Evolutionary conservation across 768 basidiomycete species (phyloP).

Genomic region (Podaxis rugospora): DNA sequence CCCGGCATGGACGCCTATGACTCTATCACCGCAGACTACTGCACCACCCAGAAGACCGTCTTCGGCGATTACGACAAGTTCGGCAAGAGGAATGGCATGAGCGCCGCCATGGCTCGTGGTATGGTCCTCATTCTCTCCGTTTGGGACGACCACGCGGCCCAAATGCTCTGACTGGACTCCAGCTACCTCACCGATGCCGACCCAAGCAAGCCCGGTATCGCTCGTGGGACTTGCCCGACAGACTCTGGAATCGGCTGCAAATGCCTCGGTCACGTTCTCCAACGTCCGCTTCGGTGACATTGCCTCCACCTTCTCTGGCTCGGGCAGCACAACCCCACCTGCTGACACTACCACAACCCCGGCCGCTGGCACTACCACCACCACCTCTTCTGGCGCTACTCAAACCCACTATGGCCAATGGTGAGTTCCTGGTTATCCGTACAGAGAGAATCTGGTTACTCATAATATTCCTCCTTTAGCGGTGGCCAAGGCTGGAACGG

Average conservation of each 20-base stretch:
- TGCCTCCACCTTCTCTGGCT: conserved; percentile 9
- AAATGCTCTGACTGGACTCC: conserved; percentile 6
- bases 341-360: not conserved
- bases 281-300: conserved; percentile 37
- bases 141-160: conserved; percentile 16
- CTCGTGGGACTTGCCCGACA: conserved; percentile 36
- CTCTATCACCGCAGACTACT: conserved; percentile 17
- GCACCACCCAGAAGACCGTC: conserved; percentile 12
- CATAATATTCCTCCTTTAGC: not conserved
- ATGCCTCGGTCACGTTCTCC: conserved; percentile 24
- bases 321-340: not conserved
- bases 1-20: conserved; percentile 11
- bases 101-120: not conserved
- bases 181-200: conserved; percentile 7
- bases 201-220: conserved; percentile 19
- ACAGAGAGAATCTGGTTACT: not conserved
- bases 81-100: conserved; percentile 1
- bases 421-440: not conserved
- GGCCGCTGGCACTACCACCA: not conserved
- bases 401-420: not conserved
- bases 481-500: conserved; percentile 15
- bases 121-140: conserved; percentile 22
- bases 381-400: not conserved
- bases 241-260: conserved; percentile 25
- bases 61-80: conserved; percentile 17